Percentiles rank a stretch among this genome's conserved stretches.
These are phyloP conservation scores for Rubroshorea leprosula DNA, from an alignment of 345 rosid genomes.

Conservation along the genomic window DNA sequence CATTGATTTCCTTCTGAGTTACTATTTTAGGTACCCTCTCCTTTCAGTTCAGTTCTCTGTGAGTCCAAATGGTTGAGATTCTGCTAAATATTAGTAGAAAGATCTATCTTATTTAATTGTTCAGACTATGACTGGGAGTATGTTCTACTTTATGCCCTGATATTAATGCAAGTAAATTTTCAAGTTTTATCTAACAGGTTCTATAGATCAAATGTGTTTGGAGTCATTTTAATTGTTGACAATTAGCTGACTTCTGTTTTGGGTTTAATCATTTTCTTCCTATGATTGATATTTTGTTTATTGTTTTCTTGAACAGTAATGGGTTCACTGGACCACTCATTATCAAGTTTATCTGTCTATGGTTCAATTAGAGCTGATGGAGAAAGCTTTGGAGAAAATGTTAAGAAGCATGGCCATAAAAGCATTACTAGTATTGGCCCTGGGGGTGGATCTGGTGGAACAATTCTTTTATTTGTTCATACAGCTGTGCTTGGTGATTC, in stretches of 20 bases:
- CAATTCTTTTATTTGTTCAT: constrained; percentile 67
- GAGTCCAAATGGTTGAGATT: not conserved
- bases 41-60: no score
- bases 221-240: no score
- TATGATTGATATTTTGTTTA: not conserved
- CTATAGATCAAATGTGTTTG: no score
- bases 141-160: no score
- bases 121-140: no score
- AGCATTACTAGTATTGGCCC: constrained; percentile 49
- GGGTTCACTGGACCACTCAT: constrained; percentile 85
- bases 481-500: constrained; percentile 42
- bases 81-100: not conserved
- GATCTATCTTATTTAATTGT: no score
- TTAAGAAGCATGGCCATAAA: constrained; percentile 27
- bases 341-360: constrained; percentile 65
- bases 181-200: no score
- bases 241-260: not conserved
- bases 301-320: constrained; percentile 53
- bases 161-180: no score
- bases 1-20: no score
- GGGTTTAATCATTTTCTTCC: not conserved
- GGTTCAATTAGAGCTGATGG: constrained; percentile 85
- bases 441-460: constrained; percentile 97
- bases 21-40: no score
- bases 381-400: constrained; percentile 56